Base-by-base conservation (phyloP, 73 alveolate genomes). In the Halteria grandinella region DNA sequence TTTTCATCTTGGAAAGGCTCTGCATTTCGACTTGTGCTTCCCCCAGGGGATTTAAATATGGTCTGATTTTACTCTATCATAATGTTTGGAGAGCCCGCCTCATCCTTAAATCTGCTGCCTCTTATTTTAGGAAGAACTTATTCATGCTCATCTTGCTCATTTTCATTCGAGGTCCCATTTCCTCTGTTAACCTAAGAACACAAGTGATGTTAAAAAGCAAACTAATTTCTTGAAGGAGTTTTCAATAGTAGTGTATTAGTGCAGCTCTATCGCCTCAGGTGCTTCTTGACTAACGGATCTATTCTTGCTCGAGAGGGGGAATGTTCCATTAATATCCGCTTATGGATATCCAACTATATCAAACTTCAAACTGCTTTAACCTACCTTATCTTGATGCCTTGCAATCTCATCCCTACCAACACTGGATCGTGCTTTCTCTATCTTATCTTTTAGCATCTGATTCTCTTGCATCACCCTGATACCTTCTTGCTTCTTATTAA, bases 211-310 rank as follows among this genome's bases (percentile, higher is more conserved):
- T n/a, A n/a, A 39, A 39, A 14, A 11, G 18, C 15, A 39, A 39
- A 11, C 50, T 39, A 11, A 14, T 11, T 39, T 39, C 18, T 15
- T 39, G 15, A 39, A 39, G 15, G 15, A 39, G 10, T 39, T 11
- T 39, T 11, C 50, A 39, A 39, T 39, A 39, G 15, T 39, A 39
- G 15, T 39, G 10, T 66, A 66, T 66, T 25, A n/a, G n/a, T n/a
- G n/a, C 66, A 45, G 34, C 69, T 66, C 29, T 66, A 44, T n/a
- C n/a, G n/a, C n/a, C n/a, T n/a, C 5, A 66, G 6, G 17, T 44
- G 69, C 21, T 45, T 66, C 39, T 24, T 47, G 43, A 66, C 32
- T 15, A 66, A 47, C 3, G 80, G 80, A 44, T 66, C 80, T 5
- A 66, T 4, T 45, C 29, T 66, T 11, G 51, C 29, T 4, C 14